Base-by-base conservation (phyloP, 2,329 filamentous ascomycete genomes). In the Fusarium miscanthi region DNA sequence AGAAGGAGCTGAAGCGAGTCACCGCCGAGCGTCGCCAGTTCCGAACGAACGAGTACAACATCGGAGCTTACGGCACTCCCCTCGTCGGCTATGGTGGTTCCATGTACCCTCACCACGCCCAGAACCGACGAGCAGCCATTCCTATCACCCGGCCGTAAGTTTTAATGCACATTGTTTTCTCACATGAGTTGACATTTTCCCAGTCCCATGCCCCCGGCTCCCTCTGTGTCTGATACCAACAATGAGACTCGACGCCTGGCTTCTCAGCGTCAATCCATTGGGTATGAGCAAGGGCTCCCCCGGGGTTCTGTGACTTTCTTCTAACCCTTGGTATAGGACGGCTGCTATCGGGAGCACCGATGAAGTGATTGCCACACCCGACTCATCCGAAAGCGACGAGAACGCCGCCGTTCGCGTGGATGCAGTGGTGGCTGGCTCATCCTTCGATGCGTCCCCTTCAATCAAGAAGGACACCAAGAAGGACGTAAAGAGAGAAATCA, bases 1-100 rank as follows among this genome's bases (percentile, higher is more conserved):
- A 99, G 83, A 99, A 99, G 86, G 91, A 96, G 80, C 88, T 99
- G 76, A 99, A 99, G 88, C 93, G 96, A 73, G 93, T 98, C 80
- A 98, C 95, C 45, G 94, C 96, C 37, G 94, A 97, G 81, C 94
- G 95, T 64, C 94, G 96, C 69, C 94, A 97, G 79, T 98, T 97
- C 84, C 94, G 96, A 66, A 96, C 95, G 65, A 96, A 96, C 64
- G 96, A 98, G 85, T 98, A 98, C 84, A 95, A 95, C 77, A 91
- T 91, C 69, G 89, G 90, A 65, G 90, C 90, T 46, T 92, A 92
- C 75, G 90, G 90, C 68, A 90, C 89, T 66, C 85, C 88, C 51
- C 85, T 88, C 66, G 88, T 91, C 56, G 87, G 89, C 21, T 84
- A 90, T 76, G 86, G 79, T 66, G 78, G 82, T 42, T 78, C 78